Evolutionary conservation across 2,329 filamentous ascomycete genomes (phyloP).

Genomic region (Trematosphaeria pertusa): DNA sequence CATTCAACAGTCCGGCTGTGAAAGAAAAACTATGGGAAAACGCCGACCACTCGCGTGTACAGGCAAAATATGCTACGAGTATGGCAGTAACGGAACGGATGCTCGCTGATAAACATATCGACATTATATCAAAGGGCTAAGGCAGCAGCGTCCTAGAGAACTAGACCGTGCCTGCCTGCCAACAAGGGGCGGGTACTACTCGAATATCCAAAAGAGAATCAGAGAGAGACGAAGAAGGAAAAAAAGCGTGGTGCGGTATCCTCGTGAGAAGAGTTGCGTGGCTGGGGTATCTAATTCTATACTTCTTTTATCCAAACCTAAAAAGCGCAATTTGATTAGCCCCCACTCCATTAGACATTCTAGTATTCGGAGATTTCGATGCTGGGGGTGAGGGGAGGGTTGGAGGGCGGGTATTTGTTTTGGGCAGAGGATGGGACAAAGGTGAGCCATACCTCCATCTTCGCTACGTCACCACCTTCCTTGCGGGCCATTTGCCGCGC

Average conservation of each 20-base stretch:
- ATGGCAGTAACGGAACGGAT: no score
- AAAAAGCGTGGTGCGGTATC: no score
- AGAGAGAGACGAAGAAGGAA: neutral
- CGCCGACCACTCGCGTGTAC: no score
- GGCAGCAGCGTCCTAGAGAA: no score
- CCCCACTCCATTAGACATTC: neutral
- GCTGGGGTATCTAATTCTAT: constrained; percentile 51
- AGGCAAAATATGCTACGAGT: no score
- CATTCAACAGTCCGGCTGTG: constrained; percentile 49
- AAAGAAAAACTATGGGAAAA: constrained; percentile 23
- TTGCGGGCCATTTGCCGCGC: constrained; percentile 73
- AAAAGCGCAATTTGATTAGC: constrained; percentile 20
- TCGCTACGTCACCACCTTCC: constrained; percentile 82
- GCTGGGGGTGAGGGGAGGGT: constrained; percentile 33
- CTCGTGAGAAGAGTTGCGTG: no score
- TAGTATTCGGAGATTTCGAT: constrained; percentile 19
- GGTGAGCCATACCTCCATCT: constrained; percentile 84
- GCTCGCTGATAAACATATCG: constrained; percentile 37
- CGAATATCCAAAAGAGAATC: no score
- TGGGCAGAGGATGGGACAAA: neutral
- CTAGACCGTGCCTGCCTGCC: no score
- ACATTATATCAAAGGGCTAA: constrained; percentile 39
- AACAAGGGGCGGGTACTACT: no score
- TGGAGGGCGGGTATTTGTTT: constrained; percentile 50
- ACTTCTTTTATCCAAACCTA: constrained; percentile 56